Conservation (phyloP, 768 basidiomycete species). For the Podaxis sp. region DNA sequence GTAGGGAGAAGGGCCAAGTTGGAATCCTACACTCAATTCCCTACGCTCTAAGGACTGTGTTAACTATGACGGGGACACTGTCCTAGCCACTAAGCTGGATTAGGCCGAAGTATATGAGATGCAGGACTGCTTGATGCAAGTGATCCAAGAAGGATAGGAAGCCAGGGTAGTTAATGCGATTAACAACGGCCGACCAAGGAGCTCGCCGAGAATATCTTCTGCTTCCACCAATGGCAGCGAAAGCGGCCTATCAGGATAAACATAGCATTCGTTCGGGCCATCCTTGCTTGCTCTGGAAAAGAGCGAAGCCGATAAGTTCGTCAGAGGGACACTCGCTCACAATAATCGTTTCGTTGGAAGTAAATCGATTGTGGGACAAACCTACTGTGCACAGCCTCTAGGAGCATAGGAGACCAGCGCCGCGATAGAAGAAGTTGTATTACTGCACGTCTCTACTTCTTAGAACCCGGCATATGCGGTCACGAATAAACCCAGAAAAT, state of each 20-base stretch:
- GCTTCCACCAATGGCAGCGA: conserved; percentile 11
- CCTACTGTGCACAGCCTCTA: too few relatives aligned
- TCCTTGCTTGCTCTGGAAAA: conserved; percentile 9
- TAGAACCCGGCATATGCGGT: conserved; percentile 24
- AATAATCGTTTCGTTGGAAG: background rate
- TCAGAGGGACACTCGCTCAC: background rate
- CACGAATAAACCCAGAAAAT: conserved; percentile 24
- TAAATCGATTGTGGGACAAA: too few relatives aligned
- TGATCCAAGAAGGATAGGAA: conserved; percentile 31
- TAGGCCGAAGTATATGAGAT: conserved; percentile 47
- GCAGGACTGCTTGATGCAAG: conserved; percentile 27
- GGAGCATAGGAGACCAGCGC: too few relatives aligned
- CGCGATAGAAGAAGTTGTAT: too few relatives aligned
- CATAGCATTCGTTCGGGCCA: conserved; percentile 8
- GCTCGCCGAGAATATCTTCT: conserved; percentile 16
- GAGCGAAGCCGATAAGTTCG: too few relatives aligned
- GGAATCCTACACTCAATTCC: conserved; percentile 52
- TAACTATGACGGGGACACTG: conserved; percentile 51
- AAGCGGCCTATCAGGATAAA: background rate
- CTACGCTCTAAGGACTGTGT: conserved; percentile 49
- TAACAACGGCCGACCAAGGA: conserved; percentile 26
- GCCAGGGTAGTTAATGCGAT: conserved; percentile 24
- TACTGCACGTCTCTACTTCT: conserved; percentile 25
- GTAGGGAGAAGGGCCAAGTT: conserved; percentile 44
- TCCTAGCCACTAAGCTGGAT: conserved; percentile 53